Base-by-base conservation (phyloP, 352 stramenopile species). In the Pythium sukuiense region DNA sequence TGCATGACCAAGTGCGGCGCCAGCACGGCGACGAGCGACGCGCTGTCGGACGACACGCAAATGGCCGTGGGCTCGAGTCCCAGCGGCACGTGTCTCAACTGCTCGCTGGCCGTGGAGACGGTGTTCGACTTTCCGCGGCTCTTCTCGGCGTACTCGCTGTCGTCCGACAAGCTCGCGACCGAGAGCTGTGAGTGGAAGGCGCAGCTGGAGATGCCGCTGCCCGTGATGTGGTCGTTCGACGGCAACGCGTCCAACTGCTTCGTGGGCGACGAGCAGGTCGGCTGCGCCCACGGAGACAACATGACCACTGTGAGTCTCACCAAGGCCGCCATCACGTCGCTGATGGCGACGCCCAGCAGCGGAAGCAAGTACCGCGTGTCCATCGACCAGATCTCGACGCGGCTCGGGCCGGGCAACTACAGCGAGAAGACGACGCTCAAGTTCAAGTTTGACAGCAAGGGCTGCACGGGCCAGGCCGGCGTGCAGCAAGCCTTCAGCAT, bases 91-190 rank as follows among this genome's bases (percentile, higher is more conserved):
- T 94, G 85, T 50, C 61, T 61, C 33, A 80, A 90, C 68, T 94
- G 85, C 64, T 81, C 80, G 50, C 72, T 90, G 54, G 70, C 85
- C 33, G 68, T 79, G 8, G 49, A 64, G 37, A 89, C 82, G 50
- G 70, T 32, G 9, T 94, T 86, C 71, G 86, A 92, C 65, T 94
- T 94, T 54, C 85, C 85, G 3, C 72, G 76, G 53, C 79, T 92
- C 72, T 75, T 94, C 39, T 60, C 74, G 33, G 77, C 79, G n/a
- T 89, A 87, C 60, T 77, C 85, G 61, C 61, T 94, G 6, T 79
- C 82, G 11, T 35, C 70, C 7, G 54, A 60, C 24, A 85, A 74
- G 8, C 65, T 94, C 16, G 27, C 59, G 6, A 58, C 66, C 8
- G 54, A 50, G 5, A 48, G 56, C 9, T 94, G 85, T 53, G 72